Conservation (phyloP, 2,329 filamentous ascomycete species). For the Fusarium pseudonygamai region DNA sequence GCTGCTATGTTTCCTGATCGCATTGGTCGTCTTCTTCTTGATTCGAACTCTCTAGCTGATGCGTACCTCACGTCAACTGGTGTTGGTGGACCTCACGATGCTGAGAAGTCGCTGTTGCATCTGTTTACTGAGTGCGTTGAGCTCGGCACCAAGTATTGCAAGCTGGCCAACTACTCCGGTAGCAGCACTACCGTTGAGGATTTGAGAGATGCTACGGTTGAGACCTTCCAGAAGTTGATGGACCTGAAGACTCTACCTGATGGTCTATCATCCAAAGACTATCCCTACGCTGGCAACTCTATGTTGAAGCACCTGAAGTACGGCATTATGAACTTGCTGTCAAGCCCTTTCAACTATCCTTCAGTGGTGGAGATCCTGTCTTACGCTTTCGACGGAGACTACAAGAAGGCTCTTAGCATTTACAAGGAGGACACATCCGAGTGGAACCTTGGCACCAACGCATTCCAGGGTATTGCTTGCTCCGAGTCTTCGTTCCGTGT, state of each 20-base stretch:
- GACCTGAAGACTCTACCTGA: neutral
- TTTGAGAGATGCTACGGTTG: neutral
- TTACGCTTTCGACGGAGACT: constrained; percentile 8
- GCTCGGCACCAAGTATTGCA: constrained; percentile 18
- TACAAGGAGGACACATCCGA: constrained; percentile 8
- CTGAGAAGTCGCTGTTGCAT: constrained; percentile 18
- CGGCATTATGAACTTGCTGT: constrained; percentile 13
- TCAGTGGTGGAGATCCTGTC: constrained; percentile 2
- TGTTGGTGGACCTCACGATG: constrained; percentile 16
- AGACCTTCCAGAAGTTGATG: constrained; percentile 15
- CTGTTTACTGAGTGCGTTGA: constrained; percentile 27
- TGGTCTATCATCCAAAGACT: neutral
- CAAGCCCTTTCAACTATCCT: constrained; percentile 6
- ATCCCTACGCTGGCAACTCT: constrained; percentile 14
- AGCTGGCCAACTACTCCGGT: constrained; percentile 26
- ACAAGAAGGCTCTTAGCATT: constrained; percentile 11
- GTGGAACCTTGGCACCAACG: constrained; percentile 20
- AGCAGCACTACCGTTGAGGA: constrained; percentile 12
- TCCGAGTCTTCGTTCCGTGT: constrained; percentile 25
- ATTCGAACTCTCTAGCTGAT: constrained; percentile 30
- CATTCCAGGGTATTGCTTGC: constrained; percentile 26
- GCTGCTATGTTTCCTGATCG: constrained; percentile 40
- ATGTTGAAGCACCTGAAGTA: constrained; percentile 14
- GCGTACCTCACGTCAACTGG: constrained; percentile 17
- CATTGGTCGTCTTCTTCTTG: constrained; percentile 36